phyloP scores from a whole-genome alignment of 2,329 filamentous ascomycete genomes.

The Alternaria sp. region DNA sequence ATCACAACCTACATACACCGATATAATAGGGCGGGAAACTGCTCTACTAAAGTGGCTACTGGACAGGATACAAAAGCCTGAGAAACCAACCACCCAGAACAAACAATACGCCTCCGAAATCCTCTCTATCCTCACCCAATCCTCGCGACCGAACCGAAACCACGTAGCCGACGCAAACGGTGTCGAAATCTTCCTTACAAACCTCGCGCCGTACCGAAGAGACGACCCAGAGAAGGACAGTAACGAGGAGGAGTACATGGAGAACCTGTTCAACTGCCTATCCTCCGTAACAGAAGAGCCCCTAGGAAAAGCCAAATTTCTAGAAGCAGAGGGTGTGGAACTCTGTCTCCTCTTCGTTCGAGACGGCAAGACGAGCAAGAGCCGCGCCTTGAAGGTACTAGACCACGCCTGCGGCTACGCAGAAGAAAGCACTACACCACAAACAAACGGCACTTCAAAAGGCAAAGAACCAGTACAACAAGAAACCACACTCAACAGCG shows the following conservation, averaged over 20 bases:
- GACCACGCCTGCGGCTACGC: slow-evolving; percentile 78
- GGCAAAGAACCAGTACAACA: slow-evolving; percentile 17
- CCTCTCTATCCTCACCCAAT: slow-evolving; percentile 86
- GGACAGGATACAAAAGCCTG: slow-evolving; percentile 73
- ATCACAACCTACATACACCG: slow-evolving; percentile 72
- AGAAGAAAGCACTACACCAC: slow-evolving; percentile 26
- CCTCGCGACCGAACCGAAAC: slow-evolving; percentile 70
- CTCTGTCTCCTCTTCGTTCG: slow-evolving; percentile 90
- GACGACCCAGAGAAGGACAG: slow-evolving; percentile 85
- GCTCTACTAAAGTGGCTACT: slow-evolving; percentile 80
- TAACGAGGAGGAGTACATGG: slow-evolving; percentile 93
- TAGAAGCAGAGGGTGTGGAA: slow-evolving; percentile 92
- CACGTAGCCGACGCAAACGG: slow-evolving; percentile 73
- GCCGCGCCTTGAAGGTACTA: slow-evolving; percentile 78
- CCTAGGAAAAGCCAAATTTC: slow-evolving; percentile 79
- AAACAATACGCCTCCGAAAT: slow-evolving; percentile 96
- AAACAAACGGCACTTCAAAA: slow-evolving; percentile 32
- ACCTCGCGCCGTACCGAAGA: slow-evolving; percentile 85
- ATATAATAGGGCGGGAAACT: slow-evolving; percentile 75
- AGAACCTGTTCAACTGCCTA: slow-evolving; percentile 89
- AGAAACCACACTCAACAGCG: slow-evolving; percentile 40
- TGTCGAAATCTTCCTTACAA: slow-evolving; percentile 81
- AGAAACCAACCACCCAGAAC: slow-evolving; percentile 80
- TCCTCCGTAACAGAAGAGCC: slow-evolving; percentile 81
- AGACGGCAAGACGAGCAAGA: slow-evolving; percentile 84